Evolutionary conservation across 768 basidiomycete genomes (phyloP), one percentile per base, ranked within the genome.

Genomic region (Pisolithus tinctorius): DNA sequence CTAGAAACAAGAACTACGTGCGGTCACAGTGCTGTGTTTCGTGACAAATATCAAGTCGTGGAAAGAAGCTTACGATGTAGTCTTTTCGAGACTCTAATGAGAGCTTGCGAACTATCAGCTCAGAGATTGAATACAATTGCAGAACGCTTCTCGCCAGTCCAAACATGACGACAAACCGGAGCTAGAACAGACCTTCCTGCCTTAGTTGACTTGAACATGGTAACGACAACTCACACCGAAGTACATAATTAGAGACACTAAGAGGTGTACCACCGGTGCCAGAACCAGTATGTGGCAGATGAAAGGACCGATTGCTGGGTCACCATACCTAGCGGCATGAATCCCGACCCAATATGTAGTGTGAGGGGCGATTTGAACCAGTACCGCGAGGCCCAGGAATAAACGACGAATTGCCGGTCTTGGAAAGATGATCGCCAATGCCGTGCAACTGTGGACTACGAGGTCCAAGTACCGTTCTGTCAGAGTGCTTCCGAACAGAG

Each of bases 331-430:
- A 29, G 80, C 77, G 9, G 83, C 81, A 68, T 74, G 76, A 23
- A 78, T 75, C 30, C 81, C 77, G 20, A 79, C 67, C 79, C 81
- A 87, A 58, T 88, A 86, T 5, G 80, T 79, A n/a, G 80, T 74
- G 57, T 79, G 76, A 1, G 88, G 83, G 27, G 81, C 72, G 45
- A 70, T 50, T 45, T 75, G 69, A 34, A 81, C 62, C 27, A 73
- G 60, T 8, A 71, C 49, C 17, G 72, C 75, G 38, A 77, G 69
- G 52, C 64, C 61, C n/a, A 51, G 43, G 20, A 69, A 36, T 40
- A 64, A 57, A 14, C 54, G 30, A 47, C 60, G 52, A 40, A 46
- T 63, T 29, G 63, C 26, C n/a, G 73, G 51, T 51, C 49, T 62
- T 17, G 70, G 61, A 29, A 69, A 49, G 25, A 67, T 54, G 26